These are phyloP conservation scores for Epichloe uncinata DNA, from an alignment of 2,329 filamentous ascomycete species.

Conservation along the genomic window DNA sequence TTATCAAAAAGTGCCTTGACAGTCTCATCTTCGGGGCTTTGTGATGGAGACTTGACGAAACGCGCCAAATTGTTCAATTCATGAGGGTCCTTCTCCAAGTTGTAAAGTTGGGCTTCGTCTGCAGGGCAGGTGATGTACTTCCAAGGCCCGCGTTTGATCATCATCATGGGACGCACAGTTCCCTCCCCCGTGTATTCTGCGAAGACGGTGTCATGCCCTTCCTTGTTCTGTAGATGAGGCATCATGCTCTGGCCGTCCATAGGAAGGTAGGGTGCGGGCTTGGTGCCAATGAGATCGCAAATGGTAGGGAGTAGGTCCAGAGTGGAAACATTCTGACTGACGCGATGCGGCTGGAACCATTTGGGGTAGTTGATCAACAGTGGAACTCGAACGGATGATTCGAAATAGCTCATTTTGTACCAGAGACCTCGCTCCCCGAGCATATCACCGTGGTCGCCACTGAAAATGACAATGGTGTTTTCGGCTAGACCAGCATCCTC, in stretches of 20 bases:
- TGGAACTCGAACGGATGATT: slow-evolving; percentile 79
- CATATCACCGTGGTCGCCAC: slow-evolving; percentile 92
- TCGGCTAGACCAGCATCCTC: slow-evolving; percentile 69
- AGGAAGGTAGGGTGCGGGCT: slow-evolving; percentile 56
- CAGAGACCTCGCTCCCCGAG: slow-evolving; percentile 81
- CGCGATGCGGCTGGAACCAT: slow-evolving; percentile 60
- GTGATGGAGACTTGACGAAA: slow-evolving; percentile 24
- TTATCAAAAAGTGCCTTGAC: slow-evolving; percentile 40
- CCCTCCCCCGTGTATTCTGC: slow-evolving; percentile 94
- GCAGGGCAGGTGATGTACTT: slow-evolving; percentile 82
- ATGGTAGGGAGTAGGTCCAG: slow-evolving; percentile 84
- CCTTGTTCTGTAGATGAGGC: slow-evolving; percentile 54
- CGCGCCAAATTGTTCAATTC: slow-evolving; percentile 64
- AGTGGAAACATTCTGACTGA: slow-evolving; percentile 77
- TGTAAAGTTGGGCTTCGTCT: slow-evolving; percentile 74
- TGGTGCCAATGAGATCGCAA: slow-evolving; percentile 65
- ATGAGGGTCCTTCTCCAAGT: slow-evolving; percentile 60
- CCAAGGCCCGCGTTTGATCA: slow-evolving; percentile 83
- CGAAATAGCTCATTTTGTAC: slow-evolving; percentile 98
- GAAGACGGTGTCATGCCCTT: slow-evolving; percentile 76
- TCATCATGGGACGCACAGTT: slow-evolving; percentile 77
- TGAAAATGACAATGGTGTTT: slow-evolving; percentile 85
- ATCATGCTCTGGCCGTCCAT: slow-evolving; percentile 76
- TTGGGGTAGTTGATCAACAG: slow-evolving; percentile 73
- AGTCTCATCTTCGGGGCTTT: slow-evolving; percentile 31